Conservation (phyloP, 2,329 filamentous ascomycete genomes). For the Ustilaginoidea virens region DNA sequence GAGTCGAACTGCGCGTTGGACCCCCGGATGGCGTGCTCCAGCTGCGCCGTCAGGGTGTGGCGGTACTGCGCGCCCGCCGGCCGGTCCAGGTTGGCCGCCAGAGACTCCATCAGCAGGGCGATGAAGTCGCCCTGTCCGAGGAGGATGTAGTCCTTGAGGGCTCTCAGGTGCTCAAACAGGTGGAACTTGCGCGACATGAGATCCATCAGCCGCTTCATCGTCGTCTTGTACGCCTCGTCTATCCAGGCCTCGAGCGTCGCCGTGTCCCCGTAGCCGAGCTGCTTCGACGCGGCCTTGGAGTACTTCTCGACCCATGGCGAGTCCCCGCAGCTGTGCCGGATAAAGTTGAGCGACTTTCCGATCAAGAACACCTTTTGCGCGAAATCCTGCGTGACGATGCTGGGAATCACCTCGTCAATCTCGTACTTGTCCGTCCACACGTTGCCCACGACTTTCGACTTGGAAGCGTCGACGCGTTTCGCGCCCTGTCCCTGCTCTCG, state of each 20-base stretch:
- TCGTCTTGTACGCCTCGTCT: conserved; percentile 93
- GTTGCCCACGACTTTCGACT: conserved; percentile 56
- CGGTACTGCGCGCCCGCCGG: conserved; percentile 95
- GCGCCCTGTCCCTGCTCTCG: conserved; percentile 61
- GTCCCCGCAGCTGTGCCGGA: conserved; percentile 87
- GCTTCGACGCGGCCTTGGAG: conserved; percentile 82
- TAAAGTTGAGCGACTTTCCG: conserved; percentile 95
- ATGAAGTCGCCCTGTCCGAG: conserved; percentile 96
- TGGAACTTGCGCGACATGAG: conserved; percentile 94
- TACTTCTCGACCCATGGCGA: conserved; percentile 92
- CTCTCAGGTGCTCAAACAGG: conserved; percentile 79
- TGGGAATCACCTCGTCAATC: conserved; percentile 75
- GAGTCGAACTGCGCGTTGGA: conserved; percentile 95
- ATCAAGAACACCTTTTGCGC: conserved; percentile 95
- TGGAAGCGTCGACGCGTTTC: conserved; percentile 30
- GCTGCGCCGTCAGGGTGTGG: conserved; percentile 90
- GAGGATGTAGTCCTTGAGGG: conserved; percentile 86
- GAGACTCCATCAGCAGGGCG: conserved; percentile 87
- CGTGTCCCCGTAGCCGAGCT: conserved; percentile 84
- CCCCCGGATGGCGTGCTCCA: conserved; percentile 92
- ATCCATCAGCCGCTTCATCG: conserved; percentile 86
- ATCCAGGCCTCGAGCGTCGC: conserved; percentile 85
- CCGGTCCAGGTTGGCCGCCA: conserved; percentile 81
- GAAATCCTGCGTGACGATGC: conserved; percentile 85
- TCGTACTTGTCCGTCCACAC: conserved; percentile 98